These are phyloP conservation scores for Yamadazyma blattariae DNA, from an alignment of 1,139 yeast genomes.

Conservation along the genomic window DNA sequence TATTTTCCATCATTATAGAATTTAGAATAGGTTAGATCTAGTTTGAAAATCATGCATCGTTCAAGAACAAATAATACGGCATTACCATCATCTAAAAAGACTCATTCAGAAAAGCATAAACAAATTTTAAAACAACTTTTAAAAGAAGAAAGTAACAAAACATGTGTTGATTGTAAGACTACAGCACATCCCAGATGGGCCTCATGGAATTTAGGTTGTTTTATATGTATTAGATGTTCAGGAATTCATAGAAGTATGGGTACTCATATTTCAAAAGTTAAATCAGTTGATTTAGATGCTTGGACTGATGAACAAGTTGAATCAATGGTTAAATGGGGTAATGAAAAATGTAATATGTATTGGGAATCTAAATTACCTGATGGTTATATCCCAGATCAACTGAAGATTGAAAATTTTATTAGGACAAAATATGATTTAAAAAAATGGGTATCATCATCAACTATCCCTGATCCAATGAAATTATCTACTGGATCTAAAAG, in stretches of 20 bases:
- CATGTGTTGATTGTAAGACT: constrained; percentile 89
- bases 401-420: constrained; percentile 85
- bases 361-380: constrained; percentile 84
- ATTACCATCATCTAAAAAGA: constrained; percentile 43
- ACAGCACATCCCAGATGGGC: constrained; percentile 97
- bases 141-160: constrained; percentile 70
- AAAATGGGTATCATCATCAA: constrained; percentile 66
- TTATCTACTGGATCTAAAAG: not conserved
- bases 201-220: constrained; percentile 91
- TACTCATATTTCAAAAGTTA: constrained; percentile 84
- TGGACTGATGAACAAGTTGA: constrained; percentile 95
- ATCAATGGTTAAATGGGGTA: constrained; percentile 86
- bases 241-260: constrained; percentile 96
- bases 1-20: too few species aligned
- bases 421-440: constrained; percentile 87
- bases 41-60: constrained; percentile 6
- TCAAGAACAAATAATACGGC: constrained; percentile 8
- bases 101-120: constrained; percentile 54
- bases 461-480: constrained; percentile 56
- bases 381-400: constrained; percentile 74
- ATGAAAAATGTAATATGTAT: constrained; percentile 65
- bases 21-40: too few species aligned
- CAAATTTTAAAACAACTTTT: constrained; percentile 71
- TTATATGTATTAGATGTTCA: constrained; percentile 87
- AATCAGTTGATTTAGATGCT: constrained; percentile 89